Conservation (phyloP, 78 protist genomes). For the Guillardia theta region DNA sequence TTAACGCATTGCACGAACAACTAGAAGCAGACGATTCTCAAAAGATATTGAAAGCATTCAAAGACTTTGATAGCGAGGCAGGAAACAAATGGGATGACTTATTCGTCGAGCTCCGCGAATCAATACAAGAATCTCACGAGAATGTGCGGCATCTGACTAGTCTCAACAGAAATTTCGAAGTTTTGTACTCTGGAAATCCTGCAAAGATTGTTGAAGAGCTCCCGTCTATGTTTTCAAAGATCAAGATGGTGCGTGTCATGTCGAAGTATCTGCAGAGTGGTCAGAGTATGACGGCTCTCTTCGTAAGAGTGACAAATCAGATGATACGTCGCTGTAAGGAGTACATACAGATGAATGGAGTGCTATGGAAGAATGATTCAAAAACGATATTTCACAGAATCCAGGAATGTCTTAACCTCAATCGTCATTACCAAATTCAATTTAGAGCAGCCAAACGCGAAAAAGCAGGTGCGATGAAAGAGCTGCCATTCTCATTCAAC, state of each 20-base stretch:
- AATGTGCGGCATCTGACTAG: slow-evolving; percentile 68
- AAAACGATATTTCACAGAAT: background rate
- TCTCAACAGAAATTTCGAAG: slow-evolving; percentile 60
- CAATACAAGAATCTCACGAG: slow-evolving; percentile 73
- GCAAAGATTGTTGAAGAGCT: slow-evolving; percentile 31
- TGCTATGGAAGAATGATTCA: slow-evolving; percentile 33
- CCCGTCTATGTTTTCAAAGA: slow-evolving; percentile 45
- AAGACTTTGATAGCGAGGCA: background rate
- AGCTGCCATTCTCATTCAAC: slow-evolving; percentile 55
- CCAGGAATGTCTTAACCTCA: slow-evolving; percentile 43
- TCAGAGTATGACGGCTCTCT: slow-evolving; percentile 73
- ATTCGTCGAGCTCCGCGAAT: background rate
- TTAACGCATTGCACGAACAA: background rate
- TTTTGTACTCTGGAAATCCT: slow-evolving; percentile 61
- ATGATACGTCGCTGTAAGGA: slow-evolving; percentile 58
- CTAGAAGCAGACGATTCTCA: background rate
- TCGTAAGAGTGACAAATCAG: slow-evolving; percentile 80
- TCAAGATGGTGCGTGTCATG: slow-evolving; percentile 60
- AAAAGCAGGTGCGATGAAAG: slow-evolving; percentile 20
- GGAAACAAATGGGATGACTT: background rate
- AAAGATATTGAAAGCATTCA: background rate
- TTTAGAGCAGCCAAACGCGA: slow-evolving; percentile 42
- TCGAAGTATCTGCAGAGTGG: slow-evolving; percentile 72
- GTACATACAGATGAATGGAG: background rate
- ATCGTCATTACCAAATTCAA: slow-evolving; percentile 46